Conservation (phyloP, 2,329 filamentous ascomycete species). For the Gremmenia infestans region DNA sequence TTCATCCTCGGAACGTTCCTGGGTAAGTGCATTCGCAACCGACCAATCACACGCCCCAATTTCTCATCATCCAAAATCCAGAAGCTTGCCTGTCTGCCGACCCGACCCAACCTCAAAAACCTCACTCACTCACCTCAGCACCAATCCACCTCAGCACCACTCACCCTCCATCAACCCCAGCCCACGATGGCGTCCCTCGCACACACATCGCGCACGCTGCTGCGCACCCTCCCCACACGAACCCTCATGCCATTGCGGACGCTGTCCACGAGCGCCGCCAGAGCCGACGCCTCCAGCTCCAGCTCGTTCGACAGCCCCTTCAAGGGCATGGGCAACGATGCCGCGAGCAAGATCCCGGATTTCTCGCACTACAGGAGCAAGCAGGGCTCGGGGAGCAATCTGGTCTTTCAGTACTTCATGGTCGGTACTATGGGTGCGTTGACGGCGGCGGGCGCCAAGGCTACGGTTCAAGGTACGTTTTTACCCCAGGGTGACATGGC, state of each 20-base stretch:
- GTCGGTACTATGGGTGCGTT: constrained; percentile 92
- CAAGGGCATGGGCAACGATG: constrained; percentile 44
- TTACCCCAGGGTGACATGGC: not conserved
- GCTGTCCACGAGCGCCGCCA: constrained; percentile 43
- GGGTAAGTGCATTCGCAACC: not conserved
- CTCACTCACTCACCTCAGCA: constrained; percentile 2
- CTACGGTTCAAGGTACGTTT: constrained; percentile 88
- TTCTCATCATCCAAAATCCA: constrained; percentile 2
- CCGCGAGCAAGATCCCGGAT: constrained; percentile 71
- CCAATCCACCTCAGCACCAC: constrained; percentile 7
- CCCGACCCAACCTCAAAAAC: constrained; percentile 6
- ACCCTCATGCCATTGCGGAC: constrained; percentile 43
- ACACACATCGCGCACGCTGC: constrained; percentile 62
- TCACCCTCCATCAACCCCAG: constrained; percentile 8
- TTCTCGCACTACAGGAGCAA: constrained; percentile 84
- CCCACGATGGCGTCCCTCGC: constrained; percentile 61
- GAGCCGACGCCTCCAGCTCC: constrained; percentile 22
- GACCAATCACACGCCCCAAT: constrained; percentile 5
- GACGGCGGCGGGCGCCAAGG: constrained; percentile 91
- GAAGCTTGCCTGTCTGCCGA: constrained; percentile 1
- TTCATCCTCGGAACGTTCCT: not conserved
- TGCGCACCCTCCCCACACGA: constrained; percentile 50
- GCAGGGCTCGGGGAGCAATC: constrained; percentile 64
- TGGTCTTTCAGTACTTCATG: constrained; percentile 97
- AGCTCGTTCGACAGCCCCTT: constrained; percentile 57